Percentiles rank a stretch among this genome's conserved stretches.
Conservation (phyloP, 306 rosid genomes). For the Acacia melanoxylon region DNA sequence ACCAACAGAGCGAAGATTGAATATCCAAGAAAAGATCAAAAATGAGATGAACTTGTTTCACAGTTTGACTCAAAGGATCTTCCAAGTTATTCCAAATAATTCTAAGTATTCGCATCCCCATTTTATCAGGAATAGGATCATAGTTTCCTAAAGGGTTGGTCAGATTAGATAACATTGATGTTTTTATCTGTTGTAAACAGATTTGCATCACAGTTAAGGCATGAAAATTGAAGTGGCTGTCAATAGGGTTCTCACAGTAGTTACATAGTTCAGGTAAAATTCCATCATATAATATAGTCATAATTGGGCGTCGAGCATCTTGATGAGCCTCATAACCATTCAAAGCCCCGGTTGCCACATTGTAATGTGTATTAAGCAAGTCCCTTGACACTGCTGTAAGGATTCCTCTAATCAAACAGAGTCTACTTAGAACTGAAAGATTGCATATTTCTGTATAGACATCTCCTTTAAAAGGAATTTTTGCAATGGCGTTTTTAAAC, state of each 20-base stretch:
- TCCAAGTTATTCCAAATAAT: conserved; percentile 93
- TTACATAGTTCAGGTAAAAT: conserved; percentile 89
- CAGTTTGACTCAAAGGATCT: conserved; percentile 95
- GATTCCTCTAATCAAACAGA: conserved; percentile 88
- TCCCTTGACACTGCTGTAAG: conserved; percentile 83
- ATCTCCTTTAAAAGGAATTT: conserved; percentile 65
- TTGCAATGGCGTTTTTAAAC: conserved; percentile 41
- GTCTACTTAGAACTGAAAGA: conserved; percentile 71
- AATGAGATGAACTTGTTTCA: conserved; percentile 89
- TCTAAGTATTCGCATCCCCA: conserved; percentile 74
- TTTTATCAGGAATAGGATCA: conserved; percentile 79
- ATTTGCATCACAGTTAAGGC: conserved; percentile 93
- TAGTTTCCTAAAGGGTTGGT: conserved; percentile 42
- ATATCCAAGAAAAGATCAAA: conserved; percentile 91
- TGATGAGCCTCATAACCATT: conserved; percentile 35
- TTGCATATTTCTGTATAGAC: conserved; percentile 46
- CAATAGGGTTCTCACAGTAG: conserved; percentile 83
- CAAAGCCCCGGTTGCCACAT: conserved; percentile 13
- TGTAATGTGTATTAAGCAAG: conserved; percentile 66
- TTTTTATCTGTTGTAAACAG: conserved; percentile 90
- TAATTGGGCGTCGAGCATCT: conserved; percentile 30
- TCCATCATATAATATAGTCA: conserved; percentile 83
- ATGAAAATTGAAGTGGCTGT: conserved; percentile 92
- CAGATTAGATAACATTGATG: conserved; percentile 61
- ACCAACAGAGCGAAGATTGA: conserved; percentile 73